phyloP scores from a whole-genome alignment of 345 rosid species.

The Corchorus capsularis region DNA sequence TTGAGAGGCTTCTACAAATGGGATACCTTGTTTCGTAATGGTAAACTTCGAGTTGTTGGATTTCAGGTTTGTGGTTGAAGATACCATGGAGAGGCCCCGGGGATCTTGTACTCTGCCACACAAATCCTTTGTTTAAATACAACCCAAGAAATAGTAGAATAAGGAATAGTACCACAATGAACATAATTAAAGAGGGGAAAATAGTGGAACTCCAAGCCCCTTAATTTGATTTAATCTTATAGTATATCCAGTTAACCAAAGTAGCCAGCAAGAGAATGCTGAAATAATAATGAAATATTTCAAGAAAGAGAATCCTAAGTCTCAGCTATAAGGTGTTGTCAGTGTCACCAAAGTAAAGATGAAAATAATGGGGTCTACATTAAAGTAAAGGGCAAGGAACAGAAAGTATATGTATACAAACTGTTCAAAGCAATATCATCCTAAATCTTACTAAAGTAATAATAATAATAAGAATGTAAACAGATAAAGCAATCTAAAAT shows the following conservation, averaged over 20 bases:
- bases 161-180: neutral
- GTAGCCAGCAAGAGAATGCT: neutral
- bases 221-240: slow-evolving; percentile 20
- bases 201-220: slow-evolving; percentile 29
- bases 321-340: slow-evolving; percentile 3
- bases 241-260: neutral
- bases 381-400: slow-evolving; percentile 27
- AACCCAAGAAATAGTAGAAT: neutral
- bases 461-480: slow-evolving; percentile 9
- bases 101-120: slow-evolving; percentile 42
- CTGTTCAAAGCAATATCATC: slow-evolving; percentile 23
- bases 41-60: slow-evolving; percentile 33
- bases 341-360: slow-evolving; percentile 26
- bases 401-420: slow-evolving; percentile 17
- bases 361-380: slow-evolving; percentile 32
- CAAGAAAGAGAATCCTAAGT: slow-evolving; percentile 21
- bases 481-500: slow-evolving; percentile 10
- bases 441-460: neutral
- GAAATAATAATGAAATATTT: neutral
- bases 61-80: slow-evolving; percentile 36
- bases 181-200: neutral
- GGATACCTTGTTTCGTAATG: slow-evolving; percentile 37
- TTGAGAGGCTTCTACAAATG: slow-evolving; percentile 29
- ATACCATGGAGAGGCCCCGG: slow-evolving; percentile 26
- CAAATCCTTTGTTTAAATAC: slow-evolving; percentile 24